A percentile compares a stretch with the other conserved stretches of the same genome.
Conservation (phyloP, 2,329 filamentous ascomycete species). For the Acephala macrosclerotiorum region DNA sequence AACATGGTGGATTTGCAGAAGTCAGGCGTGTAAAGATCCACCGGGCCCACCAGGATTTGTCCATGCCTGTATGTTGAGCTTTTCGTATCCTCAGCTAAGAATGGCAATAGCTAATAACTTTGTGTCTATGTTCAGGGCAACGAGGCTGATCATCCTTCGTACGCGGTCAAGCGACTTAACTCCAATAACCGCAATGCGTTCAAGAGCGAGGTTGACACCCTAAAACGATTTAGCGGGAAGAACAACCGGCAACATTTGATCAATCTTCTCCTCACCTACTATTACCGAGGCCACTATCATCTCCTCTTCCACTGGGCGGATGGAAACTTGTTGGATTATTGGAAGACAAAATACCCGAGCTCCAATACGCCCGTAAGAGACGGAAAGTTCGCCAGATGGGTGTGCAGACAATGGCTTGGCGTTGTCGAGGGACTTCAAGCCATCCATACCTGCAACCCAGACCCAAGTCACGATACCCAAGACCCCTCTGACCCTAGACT, state of each 20-base stretch:
- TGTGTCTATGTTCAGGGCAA: neutral
- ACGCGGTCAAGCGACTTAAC: neutral
- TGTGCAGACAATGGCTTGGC: neutral
- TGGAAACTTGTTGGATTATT: slow-evolving; percentile 6
- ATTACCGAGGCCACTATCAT: neutral
- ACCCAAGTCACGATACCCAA: neutral
- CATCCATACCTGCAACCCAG: neutral
- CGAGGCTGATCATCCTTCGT: neutral
- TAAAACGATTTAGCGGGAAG: slow-evolving; percentile 7
- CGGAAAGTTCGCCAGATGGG: neutral
- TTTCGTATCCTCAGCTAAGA: neutral
- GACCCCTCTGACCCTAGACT: neutral
- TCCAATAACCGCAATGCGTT: neutral
- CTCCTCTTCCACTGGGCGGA: slow-evolving; percentile 5
- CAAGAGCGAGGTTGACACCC: neutral
- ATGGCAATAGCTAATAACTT: neutral
- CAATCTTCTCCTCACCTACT: slow-evolving; percentile 3
- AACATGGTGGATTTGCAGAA: neutral
- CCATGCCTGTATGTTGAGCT: neutral
- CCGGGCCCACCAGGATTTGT: neutral
- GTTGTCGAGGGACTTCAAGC: neutral
- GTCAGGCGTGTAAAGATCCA: slow-evolving; percentile 3
- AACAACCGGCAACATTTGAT: neutral
- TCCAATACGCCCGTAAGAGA: neutral
- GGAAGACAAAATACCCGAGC: neutral